Evolutionary conservation across 2,329 filamentous ascomycete species (phyloP), one percentile per base, ranked within the genome.

Genomic region (Fusarium sarcochroum): DNA sequence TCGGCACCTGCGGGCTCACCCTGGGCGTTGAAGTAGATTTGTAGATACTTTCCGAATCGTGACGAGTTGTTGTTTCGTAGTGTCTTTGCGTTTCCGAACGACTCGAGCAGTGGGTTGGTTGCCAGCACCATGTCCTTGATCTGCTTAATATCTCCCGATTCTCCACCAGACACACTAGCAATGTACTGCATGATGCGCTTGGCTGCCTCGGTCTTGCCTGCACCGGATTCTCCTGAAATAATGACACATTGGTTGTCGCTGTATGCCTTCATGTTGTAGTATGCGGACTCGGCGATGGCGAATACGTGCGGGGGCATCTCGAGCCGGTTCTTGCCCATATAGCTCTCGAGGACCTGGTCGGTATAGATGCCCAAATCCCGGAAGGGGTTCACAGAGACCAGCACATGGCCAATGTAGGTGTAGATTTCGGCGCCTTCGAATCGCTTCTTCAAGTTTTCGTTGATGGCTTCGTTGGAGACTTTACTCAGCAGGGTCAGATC

Each of bases 191-290:
- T 99, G 76, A 99, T 92, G 75, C 95, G 91, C 87, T 99, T 98
- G 63, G 96, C 96, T 7, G 96, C 96, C 81, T 99, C 96, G 15
- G 96, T 99, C 86, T 99, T 99, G 79, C 96, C 96, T 34, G 96
- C 96, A 78, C 96, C 96, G 4, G 96, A 98, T 82, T 99, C 96
- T 78, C 96, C 96, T 6, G 96, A 98, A 74, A 99, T 99, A 80
- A 99, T 99, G 72, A 99, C 95, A 83, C 96, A 98, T 80, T 99
- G 96, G 83, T 98, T 98, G 74, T 98, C 96, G 76, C 93, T 93
- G 86, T 99, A 99, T 46, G 94, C 95, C 80, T 98, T 98, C 96
- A 99, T 98, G 84, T 99, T 98, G 84, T 98, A 98, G 85, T 99
- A 99, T 56, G 94, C 82, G 9, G 95, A 92, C 82, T 99, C 96